A percentile compares a stretch with the other conserved stretches of the same genome.
These are phyloP conservation scores for Insectozyma bohioensis DNA, from an alignment of 1,139 yeast genomes.

Conservation along the genomic window DNA sequence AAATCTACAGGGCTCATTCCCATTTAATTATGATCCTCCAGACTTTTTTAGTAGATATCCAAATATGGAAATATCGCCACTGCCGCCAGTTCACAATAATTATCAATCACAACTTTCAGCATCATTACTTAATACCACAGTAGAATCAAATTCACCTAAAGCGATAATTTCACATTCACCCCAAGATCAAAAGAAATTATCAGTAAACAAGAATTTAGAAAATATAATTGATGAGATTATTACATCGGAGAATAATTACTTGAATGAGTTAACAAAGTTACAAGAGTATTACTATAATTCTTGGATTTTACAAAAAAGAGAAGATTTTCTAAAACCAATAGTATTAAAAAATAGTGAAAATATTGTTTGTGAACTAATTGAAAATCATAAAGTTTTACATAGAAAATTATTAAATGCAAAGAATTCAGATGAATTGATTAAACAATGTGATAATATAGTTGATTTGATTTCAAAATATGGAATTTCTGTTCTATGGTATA, in stretches of 20 bases:
- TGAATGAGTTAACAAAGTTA: constrained; percentile 41
- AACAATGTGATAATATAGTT: constrained; percentile 1
- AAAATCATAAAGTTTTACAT: constrained; percentile 25
- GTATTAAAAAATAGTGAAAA: too few species aligned
- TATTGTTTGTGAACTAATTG: too few species aligned
- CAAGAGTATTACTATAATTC: constrained; percentile 30
- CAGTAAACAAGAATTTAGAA: constrained; percentile 24
- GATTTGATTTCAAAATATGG: constrained; percentile 8
- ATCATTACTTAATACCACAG: too few species aligned
- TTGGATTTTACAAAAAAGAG: too few species aligned
- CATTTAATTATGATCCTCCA: too few species aligned
- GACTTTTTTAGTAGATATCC: too few species aligned
- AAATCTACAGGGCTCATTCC: too few species aligned
- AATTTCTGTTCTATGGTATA: constrained; percentile 11
- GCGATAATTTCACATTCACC: constrained; percentile 22
- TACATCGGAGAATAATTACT: constrained; percentile 47
- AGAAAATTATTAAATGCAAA: constrained; percentile 14
- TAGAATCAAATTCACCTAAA: constrained; percentile 23
- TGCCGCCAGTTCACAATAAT: constrained; percentile 2
- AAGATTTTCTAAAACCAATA: too few species aligned
- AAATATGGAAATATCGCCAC: too few species aligned
- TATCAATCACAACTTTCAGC: too few species aligned
- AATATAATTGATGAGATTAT: constrained; percentile 46
- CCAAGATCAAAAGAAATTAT: constrained; percentile 6
- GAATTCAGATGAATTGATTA: neutral